These are phyloP conservation scores for Posidonia oceanica DNA, from an alignment of 116 monocot species.

Conservation along the genomic window DNA sequence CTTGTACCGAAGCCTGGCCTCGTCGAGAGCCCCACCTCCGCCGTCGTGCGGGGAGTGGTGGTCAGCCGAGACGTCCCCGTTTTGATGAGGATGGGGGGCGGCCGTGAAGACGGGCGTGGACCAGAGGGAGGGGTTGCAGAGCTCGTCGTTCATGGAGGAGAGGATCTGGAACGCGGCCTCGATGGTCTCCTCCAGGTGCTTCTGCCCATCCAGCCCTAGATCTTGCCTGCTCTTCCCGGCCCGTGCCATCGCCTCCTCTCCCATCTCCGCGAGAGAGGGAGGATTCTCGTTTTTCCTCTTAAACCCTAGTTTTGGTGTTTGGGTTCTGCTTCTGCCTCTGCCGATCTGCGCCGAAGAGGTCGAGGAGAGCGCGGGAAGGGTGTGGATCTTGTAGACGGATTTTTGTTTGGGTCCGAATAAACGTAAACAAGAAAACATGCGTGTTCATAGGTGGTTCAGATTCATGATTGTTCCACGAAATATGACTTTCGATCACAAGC, in stretches of 20 bases:
- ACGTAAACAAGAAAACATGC: no score
- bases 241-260: slow-evolving; percentile 13
- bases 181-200: slow-evolving; percentile 67
- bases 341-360: no score
- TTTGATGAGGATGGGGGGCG: neutral
- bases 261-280: neutral
- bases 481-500: no score
- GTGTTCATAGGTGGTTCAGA: no score
- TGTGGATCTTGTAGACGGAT: no score
- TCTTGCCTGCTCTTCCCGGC: slow-evolving; percentile 53
- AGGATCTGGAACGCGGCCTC: slow-evolving; percentile 82
- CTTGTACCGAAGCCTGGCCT: slow-evolving; percentile 79
- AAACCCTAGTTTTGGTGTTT: no score
- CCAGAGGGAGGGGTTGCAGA: slow-evolving; percentile 90
- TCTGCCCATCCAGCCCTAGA: slow-evolving; percentile 64
- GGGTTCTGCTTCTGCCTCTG: no score
- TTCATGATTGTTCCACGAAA: no score
- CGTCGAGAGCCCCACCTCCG: slow-evolving; percentile 64
- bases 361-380: no score
- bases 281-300: no score
- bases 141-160: slow-evolving; percentile 95
- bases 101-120: slow-evolving; percentile 29
- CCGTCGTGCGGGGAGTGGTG: slow-evolving; percentile 12
- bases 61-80: slow-evolving; percentile 15
- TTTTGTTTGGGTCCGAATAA: no score